These are phyloP conservation scores for Astrocystis sublimbata DNA, from an alignment of 495 filamentous ascomycete genomes.

Conservation along the genomic window DNA sequence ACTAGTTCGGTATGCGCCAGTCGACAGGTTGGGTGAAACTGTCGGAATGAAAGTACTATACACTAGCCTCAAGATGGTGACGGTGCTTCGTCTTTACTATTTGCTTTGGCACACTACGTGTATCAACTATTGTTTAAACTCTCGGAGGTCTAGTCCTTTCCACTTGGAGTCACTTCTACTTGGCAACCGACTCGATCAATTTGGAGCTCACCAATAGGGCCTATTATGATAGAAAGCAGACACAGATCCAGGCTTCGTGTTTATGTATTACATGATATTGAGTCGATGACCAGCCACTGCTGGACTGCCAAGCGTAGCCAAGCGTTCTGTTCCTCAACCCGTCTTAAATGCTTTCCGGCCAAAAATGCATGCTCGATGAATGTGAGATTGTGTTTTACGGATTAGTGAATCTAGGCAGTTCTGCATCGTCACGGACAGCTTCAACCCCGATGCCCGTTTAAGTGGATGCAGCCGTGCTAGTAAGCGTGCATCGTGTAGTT, in stretches of 20 bases:
- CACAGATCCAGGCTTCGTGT: background rate
- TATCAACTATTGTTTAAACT: background rate
- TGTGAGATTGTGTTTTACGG: background rate
- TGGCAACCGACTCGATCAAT: too few relatives aligned
- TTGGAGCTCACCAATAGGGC: too few relatives aligned
- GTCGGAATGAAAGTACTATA: too few relatives aligned
- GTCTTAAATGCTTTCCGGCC: background rate
- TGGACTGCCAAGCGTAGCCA: conserved; percentile 4
- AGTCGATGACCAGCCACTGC: background rate
- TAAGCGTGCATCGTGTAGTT: too few relatives aligned
- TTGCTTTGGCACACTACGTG: too few relatives aligned
- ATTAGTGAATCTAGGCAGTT: background rate
- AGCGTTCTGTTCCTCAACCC: too few relatives aligned
- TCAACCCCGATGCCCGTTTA: conserved; percentile 1
- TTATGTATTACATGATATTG: conserved; percentile 11
- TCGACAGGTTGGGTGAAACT: too few relatives aligned
- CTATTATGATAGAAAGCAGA: too few relatives aligned
- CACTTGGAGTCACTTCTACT: too few relatives aligned
- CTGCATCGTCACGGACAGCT: background rate
- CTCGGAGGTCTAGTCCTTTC: background rate
- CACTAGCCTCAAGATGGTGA: too few relatives aligned
- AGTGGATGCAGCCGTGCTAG: background rate
- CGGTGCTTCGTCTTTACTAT: background rate
- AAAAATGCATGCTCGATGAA: background rate
- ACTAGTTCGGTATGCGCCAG: too few relatives aligned